Conservation (phyloP, 768 basidiomycete genomes). For the Leccinum variicolor region DNA sequence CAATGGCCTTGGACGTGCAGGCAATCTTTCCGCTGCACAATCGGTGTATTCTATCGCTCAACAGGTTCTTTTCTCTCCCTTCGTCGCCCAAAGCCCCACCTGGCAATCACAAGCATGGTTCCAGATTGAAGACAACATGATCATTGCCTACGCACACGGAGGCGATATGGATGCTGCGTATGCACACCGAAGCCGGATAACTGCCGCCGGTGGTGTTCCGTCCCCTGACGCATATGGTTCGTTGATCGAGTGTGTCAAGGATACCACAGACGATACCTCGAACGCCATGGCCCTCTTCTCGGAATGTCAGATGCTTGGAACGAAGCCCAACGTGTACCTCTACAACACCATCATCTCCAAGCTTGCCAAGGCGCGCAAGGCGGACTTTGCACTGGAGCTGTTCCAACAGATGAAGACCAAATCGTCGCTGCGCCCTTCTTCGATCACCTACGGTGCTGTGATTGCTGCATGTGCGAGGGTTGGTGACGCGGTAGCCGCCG, state of each 20-base stretch:
- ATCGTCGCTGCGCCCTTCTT: conserved; percentile 56
- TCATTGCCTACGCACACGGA: conserved; percentile 78
- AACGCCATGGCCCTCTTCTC: conserved; percentile 83
- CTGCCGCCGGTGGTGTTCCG: conserved; percentile 74
- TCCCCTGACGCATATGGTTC: conserved; percentile 91
- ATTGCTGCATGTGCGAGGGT: conserved; percentile 93
- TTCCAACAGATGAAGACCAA: conserved; percentile 83
- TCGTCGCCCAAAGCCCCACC: conserved; percentile 36
- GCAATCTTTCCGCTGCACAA: conserved; percentile 57
- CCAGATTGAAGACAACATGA: conserved; percentile 82
- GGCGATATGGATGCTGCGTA: conserved; percentile 81
- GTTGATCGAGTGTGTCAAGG: conserved; percentile 81
- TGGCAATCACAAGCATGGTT: conserved; percentile 66
- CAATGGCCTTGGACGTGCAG: conserved; percentile 60
- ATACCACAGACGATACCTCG: conserved; percentile 93
- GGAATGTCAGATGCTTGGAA: conserved; percentile 68
- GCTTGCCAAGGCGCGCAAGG: conserved; percentile 90
- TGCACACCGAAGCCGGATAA: conserved; percentile 71
- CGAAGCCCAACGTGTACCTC: conserved; percentile 79
- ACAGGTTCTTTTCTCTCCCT: conserved; percentile 45
- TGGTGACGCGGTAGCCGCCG: conserved; percentile 81
- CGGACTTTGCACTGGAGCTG: conserved; percentile 81
- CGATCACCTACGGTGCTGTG: conserved; percentile 93
- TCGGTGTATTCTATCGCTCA: conserved; percentile 71
- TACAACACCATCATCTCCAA: conserved; percentile 98